Evolutionary conservation across 768 basidiomycete species (phyloP), one percentile per base, ranked within the genome.

Genomic region (Lenzites betulinus): DNA sequence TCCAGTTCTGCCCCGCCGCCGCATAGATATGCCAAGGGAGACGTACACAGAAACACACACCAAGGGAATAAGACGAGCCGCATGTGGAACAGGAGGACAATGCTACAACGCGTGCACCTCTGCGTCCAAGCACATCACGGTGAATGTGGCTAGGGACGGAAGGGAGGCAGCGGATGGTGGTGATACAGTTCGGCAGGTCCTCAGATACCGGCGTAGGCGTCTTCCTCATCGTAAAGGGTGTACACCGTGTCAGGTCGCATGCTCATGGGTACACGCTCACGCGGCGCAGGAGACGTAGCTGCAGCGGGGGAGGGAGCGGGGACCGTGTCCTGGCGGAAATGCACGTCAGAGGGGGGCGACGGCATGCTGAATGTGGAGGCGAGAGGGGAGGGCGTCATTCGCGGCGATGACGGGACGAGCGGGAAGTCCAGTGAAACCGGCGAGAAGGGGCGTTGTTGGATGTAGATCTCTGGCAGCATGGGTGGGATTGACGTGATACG

Each of bases 171-270:
- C 48, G 48, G 41, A 47, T 15, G 58, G 56, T 52, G 57, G 44
- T 53, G 60, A 39, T 53, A 64, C 63, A 59, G 33, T 42, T 25
- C 41, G 7, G 58, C 16, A 38, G 22, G 53, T 46, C 11, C 30
- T 79, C 74, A 89, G 70, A 90, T 82, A 30, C 87, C 89, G 25
- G 81, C 86, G 64, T 90, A 90, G 47, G 84, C 87, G 63, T 90
- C 88, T 28, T 84, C 83, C 35, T 81, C 80, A 64, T 85, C 80
- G 64, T 89, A 90, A 54, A 79, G 38, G 44, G 77, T 80, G 59
- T 77, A 78, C 38, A 83, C 74, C 13, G 84, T 85, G 22, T 75
- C 71, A 13, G 83, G 82, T 51, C 83, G 75, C 69, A 75, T 75
- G 48, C 46, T 30, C 7, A 46, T 51, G 5, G 51, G 20, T 3